A percentile compares a stretch with the other conserved stretches of the same genome.
Conservation (phyloP, 805 yeast species). For the Priceomyces carsonii region DNA sequence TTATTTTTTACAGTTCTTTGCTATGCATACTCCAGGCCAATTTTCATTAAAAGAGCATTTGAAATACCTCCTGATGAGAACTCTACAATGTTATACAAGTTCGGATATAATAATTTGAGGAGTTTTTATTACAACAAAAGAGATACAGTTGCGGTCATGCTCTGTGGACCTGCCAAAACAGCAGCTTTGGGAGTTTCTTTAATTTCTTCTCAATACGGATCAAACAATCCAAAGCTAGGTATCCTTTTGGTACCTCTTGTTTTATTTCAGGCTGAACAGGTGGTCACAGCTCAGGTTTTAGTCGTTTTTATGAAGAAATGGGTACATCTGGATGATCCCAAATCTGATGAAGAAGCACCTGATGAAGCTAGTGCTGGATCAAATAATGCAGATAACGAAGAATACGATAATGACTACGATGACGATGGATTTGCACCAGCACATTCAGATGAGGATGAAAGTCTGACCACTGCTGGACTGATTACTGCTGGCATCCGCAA, state of each 20-base stretch:
- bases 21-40: slow-evolving; percentile 60
- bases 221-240: slow-evolving; percentile 61
- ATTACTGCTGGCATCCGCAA: not conserved
- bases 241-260: slow-evolving; percentile 78
- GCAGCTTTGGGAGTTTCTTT: slow-evolving; percentile 90
- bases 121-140: slow-evolving; percentile 71
- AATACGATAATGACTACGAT: not conserved
- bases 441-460: too few relatives aligned
- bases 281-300: slow-evolving; percentile 73
- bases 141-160: slow-evolving; percentile 78
- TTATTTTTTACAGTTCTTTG: slow-evolving; percentile 71
- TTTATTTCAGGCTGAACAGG: slow-evolving; percentile 85
- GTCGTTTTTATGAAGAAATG: slow-evolving; percentile 69
- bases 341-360: slow-evolving; percentile 8
- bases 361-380: not conserved
- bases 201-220: slow-evolving; percentile 77
- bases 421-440: too few relatives aligned
- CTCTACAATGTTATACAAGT: slow-evolving; percentile 46
- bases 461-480: not conserved
- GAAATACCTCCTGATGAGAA: slow-evolving; percentile 48
- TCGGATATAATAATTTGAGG: slow-evolving; percentile 43
- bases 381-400: not conserved
- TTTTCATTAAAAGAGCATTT: slow-evolving; percentile 44
- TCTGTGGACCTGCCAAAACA: slow-evolving; percentile 92
- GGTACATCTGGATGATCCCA: slow-evolving; percentile 47